These are phyloP conservation scores for Panicum miliaceum DNA, from an alignment of 176 grass and related monocot genomes.

Conservation along the genomic window DNA sequence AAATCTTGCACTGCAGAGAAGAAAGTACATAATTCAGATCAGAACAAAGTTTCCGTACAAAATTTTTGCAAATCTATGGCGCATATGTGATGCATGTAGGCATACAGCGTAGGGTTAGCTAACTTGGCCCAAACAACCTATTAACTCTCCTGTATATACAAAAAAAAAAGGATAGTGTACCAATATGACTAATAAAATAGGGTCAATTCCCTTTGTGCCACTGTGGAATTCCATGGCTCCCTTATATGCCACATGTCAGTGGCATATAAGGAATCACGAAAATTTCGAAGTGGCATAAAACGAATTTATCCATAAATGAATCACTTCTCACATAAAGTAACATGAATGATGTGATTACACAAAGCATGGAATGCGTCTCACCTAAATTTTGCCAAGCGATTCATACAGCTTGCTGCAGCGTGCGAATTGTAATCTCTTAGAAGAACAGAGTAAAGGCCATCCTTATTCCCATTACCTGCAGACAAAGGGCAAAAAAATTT, in stretches of 20 bases:
- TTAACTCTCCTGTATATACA: neutral
- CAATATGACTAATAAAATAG: neutral
- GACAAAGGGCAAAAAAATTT: slow-evolving; percentile 39
- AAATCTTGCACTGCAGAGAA: slow-evolving; percentile 87
- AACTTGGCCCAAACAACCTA: slow-evolving; percentile 3
- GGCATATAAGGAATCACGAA: neutral
- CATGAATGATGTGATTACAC: slow-evolving; percentile 11
- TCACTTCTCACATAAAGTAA: neutral
- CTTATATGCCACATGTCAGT: neutral
- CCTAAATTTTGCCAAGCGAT: slow-evolving; percentile 97
- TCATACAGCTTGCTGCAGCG: slow-evolving; percentile 99
- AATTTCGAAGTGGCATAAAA: neutral
- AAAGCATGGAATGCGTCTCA: slow-evolving; percentile 39
- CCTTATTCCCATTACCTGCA: slow-evolving; percentile 94
- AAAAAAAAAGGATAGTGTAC: neutral
- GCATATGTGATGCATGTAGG: neutral
- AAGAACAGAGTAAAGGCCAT: slow-evolving; percentile 88
- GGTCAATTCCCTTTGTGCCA: neutral
- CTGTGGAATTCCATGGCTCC: neutral
- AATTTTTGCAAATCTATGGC: neutral
- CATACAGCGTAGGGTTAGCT: neutral
- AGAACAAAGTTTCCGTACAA: slow-evolving; percentile 27
- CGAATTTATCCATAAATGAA: neutral
- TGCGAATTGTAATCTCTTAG: slow-evolving; percentile 98
- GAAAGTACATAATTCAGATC: slow-evolving; percentile 26